Percentiles rank a stretch among this genome's conserved stretches.
Evolutionary conservation across 768 basidiomycete species (phyloP).

Genomic region (Exsudoporus frostii): DNA sequence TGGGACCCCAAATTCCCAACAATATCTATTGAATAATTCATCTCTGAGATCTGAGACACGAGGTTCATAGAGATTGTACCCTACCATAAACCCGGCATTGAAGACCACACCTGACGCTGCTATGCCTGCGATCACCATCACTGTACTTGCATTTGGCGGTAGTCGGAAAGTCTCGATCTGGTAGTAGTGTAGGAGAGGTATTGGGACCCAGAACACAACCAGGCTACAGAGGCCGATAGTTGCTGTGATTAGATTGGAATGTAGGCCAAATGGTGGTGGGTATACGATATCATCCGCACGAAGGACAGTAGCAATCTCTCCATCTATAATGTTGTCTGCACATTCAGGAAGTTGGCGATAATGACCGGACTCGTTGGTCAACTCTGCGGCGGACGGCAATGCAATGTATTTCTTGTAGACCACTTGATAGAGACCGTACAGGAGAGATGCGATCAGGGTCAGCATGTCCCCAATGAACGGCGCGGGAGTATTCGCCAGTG

Average conservation of each 20-base stretch:
- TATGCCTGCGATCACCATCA: constrained; percentile 62
- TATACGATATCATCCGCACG: constrained; percentile 38
- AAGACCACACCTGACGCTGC: constrained; percentile 70
- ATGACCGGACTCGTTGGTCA: constrained; percentile 33
- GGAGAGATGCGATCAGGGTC: constrained; percentile 67
- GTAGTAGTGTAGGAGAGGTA: constrained; percentile 68
- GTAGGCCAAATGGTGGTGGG: constrained; percentile 77
- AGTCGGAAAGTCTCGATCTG: constrained; percentile 64
- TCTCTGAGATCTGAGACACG: constrained; percentile 4
- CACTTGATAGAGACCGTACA: constrained; percentile 79
- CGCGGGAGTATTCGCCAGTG: constrained; percentile 32
- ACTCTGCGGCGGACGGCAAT: constrained; percentile 61
- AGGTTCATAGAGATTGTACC: constrained; percentile 9
- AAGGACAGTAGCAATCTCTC: constrained; percentile 13
- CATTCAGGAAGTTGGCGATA: constrained; percentile 47
- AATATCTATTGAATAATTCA: constrained; percentile 50
- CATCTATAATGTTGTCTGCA: constrained; percentile 30
- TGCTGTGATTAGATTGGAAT: constrained; percentile 80
- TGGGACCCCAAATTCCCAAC: constrained; percentile 83
- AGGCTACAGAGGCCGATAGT: constrained; percentile 77
- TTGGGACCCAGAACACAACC: constrained; percentile 71
- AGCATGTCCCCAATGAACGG: constrained; percentile 73
- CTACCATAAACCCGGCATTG: constrained; percentile 84
- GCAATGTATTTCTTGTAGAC: constrained; percentile 79
- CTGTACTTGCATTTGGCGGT: constrained; percentile 49